Conservation (phyloP, 2,329 filamentous ascomycete genomes). For the Claviceps digitariae region DNA sequence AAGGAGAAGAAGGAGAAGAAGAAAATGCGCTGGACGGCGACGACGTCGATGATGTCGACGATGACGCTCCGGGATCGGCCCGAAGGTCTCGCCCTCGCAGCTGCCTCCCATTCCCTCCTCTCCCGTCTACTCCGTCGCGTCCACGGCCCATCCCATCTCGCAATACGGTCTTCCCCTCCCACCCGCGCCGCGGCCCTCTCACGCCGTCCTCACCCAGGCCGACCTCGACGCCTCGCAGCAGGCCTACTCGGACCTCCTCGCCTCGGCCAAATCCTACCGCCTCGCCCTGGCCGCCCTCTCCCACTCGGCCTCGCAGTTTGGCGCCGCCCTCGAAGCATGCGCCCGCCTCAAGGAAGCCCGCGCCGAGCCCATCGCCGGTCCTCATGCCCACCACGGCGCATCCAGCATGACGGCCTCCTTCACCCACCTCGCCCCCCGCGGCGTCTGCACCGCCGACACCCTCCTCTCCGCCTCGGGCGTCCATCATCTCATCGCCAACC, state of each 20-base stretch:
- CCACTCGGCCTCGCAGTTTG: conserved; percentile 48
- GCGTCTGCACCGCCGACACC: conserved; percentile 48
- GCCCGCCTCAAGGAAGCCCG: conserved; percentile 55
- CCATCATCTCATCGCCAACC: conserved; percentile 55
- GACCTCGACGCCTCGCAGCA: conserved; percentile 50
- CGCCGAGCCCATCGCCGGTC: conserved; percentile 36
- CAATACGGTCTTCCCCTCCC: conserved; percentile 46
- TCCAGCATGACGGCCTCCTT: conserved; percentile 33
- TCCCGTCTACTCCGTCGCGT: conserved; percentile 49
- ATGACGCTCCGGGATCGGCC: conserved; percentile 22
- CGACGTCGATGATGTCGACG: background rate
- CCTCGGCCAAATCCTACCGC: conserved; percentile 50
- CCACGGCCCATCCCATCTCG: conserved; percentile 46
- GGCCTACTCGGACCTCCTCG: conserved; percentile 48
- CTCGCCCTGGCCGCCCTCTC: conserved; percentile 47
- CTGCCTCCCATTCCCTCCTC: conserved; percentile 48
- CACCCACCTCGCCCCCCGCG: conserved; percentile 22
- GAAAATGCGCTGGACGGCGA: conserved; percentile 19
- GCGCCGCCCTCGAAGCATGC: conserved; percentile 51
- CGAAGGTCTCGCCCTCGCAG: conserved; percentile 47
- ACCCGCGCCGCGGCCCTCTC: conserved; percentile 42
- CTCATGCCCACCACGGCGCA: conserved; percentile 17
- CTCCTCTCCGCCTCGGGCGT: conserved; percentile 49
- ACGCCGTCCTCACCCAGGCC: conserved; percentile 47
- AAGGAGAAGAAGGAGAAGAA: conserved; percentile 24